phyloP scores from a whole-genome alignment of 2,329 filamentous ascomycete genomes.

The Stachybotrys echinatus region DNA sequence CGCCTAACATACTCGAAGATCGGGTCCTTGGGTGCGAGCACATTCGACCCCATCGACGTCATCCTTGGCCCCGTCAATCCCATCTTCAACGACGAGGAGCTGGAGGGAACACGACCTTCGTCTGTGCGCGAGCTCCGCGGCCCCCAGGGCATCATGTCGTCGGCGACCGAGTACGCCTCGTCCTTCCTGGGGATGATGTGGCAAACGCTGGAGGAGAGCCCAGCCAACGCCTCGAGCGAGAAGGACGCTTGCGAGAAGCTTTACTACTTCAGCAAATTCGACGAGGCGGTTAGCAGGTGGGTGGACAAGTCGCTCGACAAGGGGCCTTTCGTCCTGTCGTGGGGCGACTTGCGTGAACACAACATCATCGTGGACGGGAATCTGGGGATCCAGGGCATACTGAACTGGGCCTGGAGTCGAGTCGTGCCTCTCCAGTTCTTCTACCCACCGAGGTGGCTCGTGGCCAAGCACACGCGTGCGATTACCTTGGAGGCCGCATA shows the following conservation, averaged over 20 bases:
- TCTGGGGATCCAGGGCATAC: background rate
- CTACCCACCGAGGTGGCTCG: background rate
- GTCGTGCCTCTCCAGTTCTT: background rate
- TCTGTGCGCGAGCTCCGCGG: background rate
- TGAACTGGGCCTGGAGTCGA: background rate
- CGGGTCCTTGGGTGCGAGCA: background rate
- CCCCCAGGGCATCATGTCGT: background rate
- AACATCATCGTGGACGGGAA: background rate
- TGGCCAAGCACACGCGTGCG: background rate
- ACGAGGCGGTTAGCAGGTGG: background rate
- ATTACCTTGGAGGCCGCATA: background rate
- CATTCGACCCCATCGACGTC: background rate
- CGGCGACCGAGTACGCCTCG: background rate
- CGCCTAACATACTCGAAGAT: background rate
- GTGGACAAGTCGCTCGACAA: background rate
- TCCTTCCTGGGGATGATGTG: background rate
- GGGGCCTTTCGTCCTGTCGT: background rate
- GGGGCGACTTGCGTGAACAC: background rate
- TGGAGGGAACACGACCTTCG: background rate
- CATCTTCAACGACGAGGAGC: background rate
- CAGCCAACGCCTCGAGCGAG: background rate
- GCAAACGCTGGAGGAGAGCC: background rate
- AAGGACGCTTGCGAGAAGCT: background rate
- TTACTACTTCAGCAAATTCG: background rate
- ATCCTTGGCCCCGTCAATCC: background rate